Evolutionary conservation across 2,329 filamentous ascomycete genomes (phyloP), one percentile per base, ranked within the genome.

Genomic region (Grosmannia clavigera): DNA sequence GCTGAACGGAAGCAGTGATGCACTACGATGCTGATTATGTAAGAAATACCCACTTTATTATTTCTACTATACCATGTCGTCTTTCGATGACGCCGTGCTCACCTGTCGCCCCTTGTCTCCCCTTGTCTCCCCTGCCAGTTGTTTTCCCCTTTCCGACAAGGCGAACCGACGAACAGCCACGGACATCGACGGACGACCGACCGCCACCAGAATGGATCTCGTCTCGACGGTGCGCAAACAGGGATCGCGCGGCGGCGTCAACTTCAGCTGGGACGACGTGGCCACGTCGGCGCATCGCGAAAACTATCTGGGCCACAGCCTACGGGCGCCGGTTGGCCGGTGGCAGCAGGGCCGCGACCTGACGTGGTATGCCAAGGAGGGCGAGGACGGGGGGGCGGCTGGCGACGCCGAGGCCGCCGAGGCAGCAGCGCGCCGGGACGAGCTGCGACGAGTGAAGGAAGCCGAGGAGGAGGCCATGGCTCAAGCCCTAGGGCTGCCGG

Each of bases 251-350:
- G 94, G 94, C 69, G 94, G 94, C 70, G 88, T 88, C 73, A 91
- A 96, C 73, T 99, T 99, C 77, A 92, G 86, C 75, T 97, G 94
- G 94, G 88, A 92, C 65, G 91, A 96, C 66, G 92, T 99, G 69
- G 87, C 92, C 71, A 84, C 79, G 65, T 95, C 91, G 57, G 76
- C 81, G 27, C 92, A 96, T 69, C 91, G 94, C 72, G 92, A 99
- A 73, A 96, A 86, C 68, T 86, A 84, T 72, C 86, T 96, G 9
- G 92, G 92, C 58, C 92, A 96, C 75, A 94, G 88, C 61, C 75
- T 96, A 61, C 96, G 92, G 78, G 92, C 92, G 0, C 90, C 92
- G 0, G 91, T 96, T 3, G 92, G 92, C 9, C 87, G 92, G 65
- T 96, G 92, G 92, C 89, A 94, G 68, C 85, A 92, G 69, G 85